phyloP scores from a whole-genome alignment of 139 green algal species.

The Ettlia oleoabundans region DNA sequence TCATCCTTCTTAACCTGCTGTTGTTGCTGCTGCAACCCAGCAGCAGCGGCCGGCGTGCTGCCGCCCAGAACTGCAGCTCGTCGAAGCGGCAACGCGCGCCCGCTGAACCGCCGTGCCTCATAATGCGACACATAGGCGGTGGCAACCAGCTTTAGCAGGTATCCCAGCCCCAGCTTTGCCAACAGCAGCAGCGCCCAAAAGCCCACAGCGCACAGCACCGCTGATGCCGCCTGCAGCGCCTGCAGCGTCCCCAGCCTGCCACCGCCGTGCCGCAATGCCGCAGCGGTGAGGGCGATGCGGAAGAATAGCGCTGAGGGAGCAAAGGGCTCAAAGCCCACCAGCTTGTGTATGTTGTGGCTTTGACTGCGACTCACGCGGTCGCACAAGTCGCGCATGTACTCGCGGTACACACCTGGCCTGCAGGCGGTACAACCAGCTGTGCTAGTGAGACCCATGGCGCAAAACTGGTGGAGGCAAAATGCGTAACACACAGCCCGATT shows the following conservation, averaged over 20 bases:
- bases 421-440: not conserved
- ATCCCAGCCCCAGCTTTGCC: conserved; percentile 37
- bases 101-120: not conserved
- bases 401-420: conserved; percentile 79
- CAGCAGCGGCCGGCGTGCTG: no score
- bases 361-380: conserved; percentile 61
- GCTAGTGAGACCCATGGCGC: no score
- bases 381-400: conserved; percentile 82
- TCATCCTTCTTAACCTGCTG: not conserved
- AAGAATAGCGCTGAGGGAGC: conserved; percentile 72
- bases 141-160: conserved; percentile 13
- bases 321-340: conserved; percentile 74
- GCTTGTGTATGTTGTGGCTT: conserved; percentile 70
- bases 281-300: conserved; percentile 51
- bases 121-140: conserved; percentile 29
- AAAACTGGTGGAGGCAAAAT: no score
- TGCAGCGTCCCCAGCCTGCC: not conserved
- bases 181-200: conserved; percentile 23
- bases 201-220: not conserved
- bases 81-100: not conserved
- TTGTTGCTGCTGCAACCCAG: not conserved
- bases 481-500: no score
- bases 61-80: no score
- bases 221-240: not conserved
- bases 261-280: not conserved